Evolutionary conservation across 1,139 yeast genomes (phyloP), one percentile per base, ranked within the genome.

Genomic region (Taphrina confusa): DNA sequence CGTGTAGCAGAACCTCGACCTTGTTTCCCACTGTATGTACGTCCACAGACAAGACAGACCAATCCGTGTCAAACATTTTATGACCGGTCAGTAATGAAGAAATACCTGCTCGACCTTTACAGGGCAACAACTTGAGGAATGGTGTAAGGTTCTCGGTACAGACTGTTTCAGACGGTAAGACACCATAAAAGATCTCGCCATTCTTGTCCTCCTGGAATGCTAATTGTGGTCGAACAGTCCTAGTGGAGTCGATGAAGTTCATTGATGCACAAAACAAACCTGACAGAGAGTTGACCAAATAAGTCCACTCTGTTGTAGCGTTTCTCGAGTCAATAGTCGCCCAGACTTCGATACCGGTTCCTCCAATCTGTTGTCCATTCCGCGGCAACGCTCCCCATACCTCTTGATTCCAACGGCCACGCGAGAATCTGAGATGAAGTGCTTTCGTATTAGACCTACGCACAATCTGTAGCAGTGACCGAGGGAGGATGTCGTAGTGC

Each of bases 131-230:
- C 69, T 90, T 91, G 64, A 94, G 73, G 68, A 92, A 89, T 0
- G 98, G 98, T 0, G 99, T 91, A 69, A 94, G 78, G 72, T 94
- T 94, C 71, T 94, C 99, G 0, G 99, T 94, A 74, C 99, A 94
- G 14, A 94, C 85, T 0, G 97, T 96, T 69, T 94, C 99, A 64
- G 92, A 82, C 0, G 99, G 97, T 55, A 94, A 79, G 0, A 96
- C 87, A 5, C 97, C 96, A 64, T 95, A 78, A 64, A 91, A 71
- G 40, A 86, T 74, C 22, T 46, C 50, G 6, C 51, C 65, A 4
- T 11, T 3, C 3, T 22, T n/a, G 37, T 30, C 65, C 22, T 65
- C 66, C 11, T 70, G 70, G 65, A 81, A 80, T 1, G 83, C 70
- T 23, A 74, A 73, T 37, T 77, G 76, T 0, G 97, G 97, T 61